These are phyloP conservation scores for Paspalum vaginatum DNA, from an alignment of 176 grass and related monocot species.

Conservation along the genomic window DNA sequence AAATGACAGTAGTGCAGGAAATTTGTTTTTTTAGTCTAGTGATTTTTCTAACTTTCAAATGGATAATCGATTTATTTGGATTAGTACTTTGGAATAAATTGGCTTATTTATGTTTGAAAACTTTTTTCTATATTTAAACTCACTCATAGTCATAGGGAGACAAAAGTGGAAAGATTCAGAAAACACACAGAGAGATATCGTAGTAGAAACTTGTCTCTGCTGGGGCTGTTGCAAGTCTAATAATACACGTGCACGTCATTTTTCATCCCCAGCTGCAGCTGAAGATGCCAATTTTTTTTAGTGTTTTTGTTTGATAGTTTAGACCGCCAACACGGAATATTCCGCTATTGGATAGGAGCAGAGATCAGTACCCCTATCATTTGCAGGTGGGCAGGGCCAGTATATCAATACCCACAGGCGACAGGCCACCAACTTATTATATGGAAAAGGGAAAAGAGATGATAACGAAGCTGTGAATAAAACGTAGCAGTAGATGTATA, in stretches of 20 bases:
- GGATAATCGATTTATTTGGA: too few species aligned
- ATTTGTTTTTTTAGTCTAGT: too few species aligned
- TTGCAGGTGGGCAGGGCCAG: neutral
- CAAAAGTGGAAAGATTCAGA: neutral
- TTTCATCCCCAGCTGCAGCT: neutral
- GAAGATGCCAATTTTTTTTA: neutral
- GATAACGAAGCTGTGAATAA: neutral
- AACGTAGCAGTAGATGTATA: neutral
- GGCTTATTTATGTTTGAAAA: neutral
- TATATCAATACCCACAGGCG: neutral
- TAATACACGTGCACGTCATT: neutral
- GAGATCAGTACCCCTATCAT: neutral
- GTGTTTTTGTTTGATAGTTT: neutral
- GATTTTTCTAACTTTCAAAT: neutral
- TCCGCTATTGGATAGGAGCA: neutral
- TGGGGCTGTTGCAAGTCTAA: neutral
- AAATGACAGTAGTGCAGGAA: neutral
- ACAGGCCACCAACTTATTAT: neutral
- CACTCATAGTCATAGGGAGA: neutral
- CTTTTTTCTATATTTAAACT: too few species aligned
- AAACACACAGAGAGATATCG: neutral
- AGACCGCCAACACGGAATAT: constrained; percentile 15
- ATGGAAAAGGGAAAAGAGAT: too few species aligned
- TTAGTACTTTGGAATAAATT: neutral
- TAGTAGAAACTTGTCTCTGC: neutral